Evolutionary conservation across 2,329 filamentous ascomycete genomes (phyloP), one percentile per base, ranked within the genome.

Genomic region (Aspergillus cejpii): DNA sequence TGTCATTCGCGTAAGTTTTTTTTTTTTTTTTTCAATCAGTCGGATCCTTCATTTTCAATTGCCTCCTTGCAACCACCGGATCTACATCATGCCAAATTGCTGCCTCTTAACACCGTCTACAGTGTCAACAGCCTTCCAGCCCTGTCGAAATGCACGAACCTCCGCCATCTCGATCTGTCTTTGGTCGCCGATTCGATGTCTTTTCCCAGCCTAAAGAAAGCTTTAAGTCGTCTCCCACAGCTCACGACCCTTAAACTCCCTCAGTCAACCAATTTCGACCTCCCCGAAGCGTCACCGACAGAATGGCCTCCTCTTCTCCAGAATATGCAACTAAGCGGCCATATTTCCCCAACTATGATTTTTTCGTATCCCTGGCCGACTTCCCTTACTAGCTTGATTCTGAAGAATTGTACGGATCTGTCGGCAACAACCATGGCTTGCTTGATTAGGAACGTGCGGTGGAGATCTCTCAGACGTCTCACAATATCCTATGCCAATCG

Each of bases 121-220:
- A 71, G 68, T 2, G 62, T 76, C 41, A 78, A 79, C 48, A 77
- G 75, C 56, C 74, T 81, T 50, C 71, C 77, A 2, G 69, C 75
- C 2, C 58, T 83, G 15, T 71, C 73, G 2, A 81, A 81, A 63
- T 80, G 78, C 59, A 51, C 53, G 5, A 65, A 69, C 0, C 65
- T 83, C 3, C 62, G 62, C 7, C 49, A 67, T 2, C 64, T 82
- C 12, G 74, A 81, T 52, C 63, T 83, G 5, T 72, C 69, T 3
- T 67, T 78, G 2, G 73, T 81, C 5, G 68, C 64, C 10, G 75
- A 78, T 45, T 62, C 68, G 1, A 72, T 80, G 23, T 62, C 63
- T 5, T 70, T 79, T 49, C 58, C 67, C 19, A 62, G 66, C 3
- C 65, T 83, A 11, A 73, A 77, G 49, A 72, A 72, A 38, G 71